Evolutionary conservation across 306 rosid genomes (phyloP), one percentile per base, ranked within the genome.

Genomic region (Corylus heterophylla): DNA sequence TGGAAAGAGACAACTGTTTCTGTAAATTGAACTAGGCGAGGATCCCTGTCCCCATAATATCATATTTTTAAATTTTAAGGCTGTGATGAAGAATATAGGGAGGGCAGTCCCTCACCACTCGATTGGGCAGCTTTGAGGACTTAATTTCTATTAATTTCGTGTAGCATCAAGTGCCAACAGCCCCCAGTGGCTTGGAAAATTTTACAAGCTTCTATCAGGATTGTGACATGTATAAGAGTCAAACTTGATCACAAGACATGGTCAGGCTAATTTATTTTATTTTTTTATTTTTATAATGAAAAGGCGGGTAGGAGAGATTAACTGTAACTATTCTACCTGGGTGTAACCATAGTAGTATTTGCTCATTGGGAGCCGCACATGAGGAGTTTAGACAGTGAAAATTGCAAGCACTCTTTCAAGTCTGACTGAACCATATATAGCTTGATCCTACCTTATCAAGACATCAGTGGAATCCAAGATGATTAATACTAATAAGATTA

Each of bases 191-290:
- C 79, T 50, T n/a, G 61, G 62, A 80, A 83, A 71, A 16, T 67
- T 76, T 82, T 18, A 72, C 42, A 69, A 80, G 75, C 80, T 54
- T 71, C 78, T 69, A 42, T 80, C 86, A 69, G 62, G 80, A 79
- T 35, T 66, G 75, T 59, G 84, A 82, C 78, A 61, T 73, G 48
- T 16, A 14, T 10, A 59, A 14, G 54, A 44, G 54, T 76, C 81
- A 74, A 75, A 81, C 72, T 78, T 58, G 50, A 71, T 64, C 76
- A 54, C 73, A 55, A 55, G 52, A 51, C 45, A 62, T 29, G 78
- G 39, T 82, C 78, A 71, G 2, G 35, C 35, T 31, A 31, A 31
- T 31, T 22, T 22, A 22, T 22, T 22, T 22, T 22, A 22, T 31
- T 31, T 31, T 31, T 31, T 31, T 31, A 31, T 31, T 31, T 31